Evolutionary conservation across 441 rosid genomes (phyloP), one percentile per base, ranked within the genome.

Genomic region (Populus hybrid): DNA sequence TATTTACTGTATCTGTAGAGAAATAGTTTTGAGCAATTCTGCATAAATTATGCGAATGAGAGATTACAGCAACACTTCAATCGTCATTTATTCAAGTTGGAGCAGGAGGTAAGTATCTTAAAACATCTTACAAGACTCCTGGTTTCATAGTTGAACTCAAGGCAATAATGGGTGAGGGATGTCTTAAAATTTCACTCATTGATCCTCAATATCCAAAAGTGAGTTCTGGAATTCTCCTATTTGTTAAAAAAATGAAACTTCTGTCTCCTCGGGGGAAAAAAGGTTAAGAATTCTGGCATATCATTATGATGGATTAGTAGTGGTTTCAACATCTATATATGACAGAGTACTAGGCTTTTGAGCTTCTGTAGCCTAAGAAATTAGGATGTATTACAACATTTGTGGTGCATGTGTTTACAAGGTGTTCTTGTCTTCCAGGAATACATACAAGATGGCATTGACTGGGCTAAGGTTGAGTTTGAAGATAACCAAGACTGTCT

Each of bases 41-140:
- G 99, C 86, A 95, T 95, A 84, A 95, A 95, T 82, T 95, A 95
- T 88, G 99, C 99, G 69, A 95, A 95, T 83, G 99, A 95, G 90
- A 94, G 99, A 87, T 81, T 95, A 87, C 99, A 96, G 84, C 99
- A 96, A 82, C 99, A 97, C 83, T 97, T 97, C 79, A 97, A 94
- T 79, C 98, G 99, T 65, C 99, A 97, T 83, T 81, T 97, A 38
- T 97, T 97, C 92, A 97, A 97, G 90, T 86, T 97, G 76, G 98
- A 97, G 89, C 99, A 94, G 82, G 99, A 96, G 98, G 99, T 96
- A 87, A 79, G 46, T 28, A 28, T 21, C 26, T 70, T 70, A 18
- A 40, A 40, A 16, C 21, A 18, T 35, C 40, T 28, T 8, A 32
- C 40, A 18, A 9, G 24, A 28, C 34, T 26, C 70, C 34, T 67